Conservation (phyloP, 331 rosid genomes). For the Acacia pycnantha region DNA sequence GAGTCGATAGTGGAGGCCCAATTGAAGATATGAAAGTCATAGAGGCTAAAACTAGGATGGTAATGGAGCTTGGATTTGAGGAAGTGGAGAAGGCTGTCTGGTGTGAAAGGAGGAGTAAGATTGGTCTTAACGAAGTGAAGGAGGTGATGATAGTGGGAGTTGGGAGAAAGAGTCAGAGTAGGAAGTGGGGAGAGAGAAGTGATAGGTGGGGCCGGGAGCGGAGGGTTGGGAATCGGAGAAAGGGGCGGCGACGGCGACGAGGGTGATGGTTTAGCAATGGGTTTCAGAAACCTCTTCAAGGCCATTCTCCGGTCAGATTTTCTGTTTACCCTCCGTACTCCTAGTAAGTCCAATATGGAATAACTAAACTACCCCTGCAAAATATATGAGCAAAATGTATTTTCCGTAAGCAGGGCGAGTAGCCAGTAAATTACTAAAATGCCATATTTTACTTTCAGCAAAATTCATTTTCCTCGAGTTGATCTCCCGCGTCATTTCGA, state of each 20-base stretch:
- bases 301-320: conserved; percentile 4
- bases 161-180: conserved; percentile 45
- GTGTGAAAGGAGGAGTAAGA: conserved; percentile 57
- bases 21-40: conserved; percentile 77
- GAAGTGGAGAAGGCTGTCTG: conserved; percentile 66
- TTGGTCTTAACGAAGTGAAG: conserved; percentile 59
- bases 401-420: too few species aligned
- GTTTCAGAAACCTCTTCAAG: conserved; percentile 46
- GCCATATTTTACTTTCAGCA: too few species aligned
- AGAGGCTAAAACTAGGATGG: conserved; percentile 73
- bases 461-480: too few species aligned
- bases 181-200: conserved; percentile 35
- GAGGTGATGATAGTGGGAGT: conserved; percentile 51
- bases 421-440: too few species aligned
- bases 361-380: too few species aligned
- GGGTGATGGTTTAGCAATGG: conserved; percentile 32
- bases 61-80: conserved; percentile 77
- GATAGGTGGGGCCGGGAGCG: conserved; percentile 50
- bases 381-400: too few species aligned
- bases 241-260: conserved; percentile 16
- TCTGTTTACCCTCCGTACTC: not conserved
- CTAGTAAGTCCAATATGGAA: too few species aligned
- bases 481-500: not conserved
- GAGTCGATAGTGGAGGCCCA: conserved; percentile 87
- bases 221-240: conserved; percentile 56